Conservation (phyloP, 208 protist species). For the Trypanosomatidae sp. region DNA sequence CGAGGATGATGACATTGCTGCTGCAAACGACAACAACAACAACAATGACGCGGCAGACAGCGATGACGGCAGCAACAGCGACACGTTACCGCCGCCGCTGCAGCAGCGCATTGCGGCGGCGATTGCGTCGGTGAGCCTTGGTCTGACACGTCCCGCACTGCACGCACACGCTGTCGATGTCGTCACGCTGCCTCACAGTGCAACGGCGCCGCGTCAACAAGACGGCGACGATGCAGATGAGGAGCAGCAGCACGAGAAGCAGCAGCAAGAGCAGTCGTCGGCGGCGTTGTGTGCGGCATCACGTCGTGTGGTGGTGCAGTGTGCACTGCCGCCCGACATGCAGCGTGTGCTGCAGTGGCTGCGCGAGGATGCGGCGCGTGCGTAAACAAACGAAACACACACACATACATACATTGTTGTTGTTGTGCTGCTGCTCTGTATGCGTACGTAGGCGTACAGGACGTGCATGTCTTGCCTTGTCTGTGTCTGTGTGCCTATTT, state of each 20-base stretch:
- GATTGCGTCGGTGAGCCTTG: no score
- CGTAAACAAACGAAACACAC: not conserved
- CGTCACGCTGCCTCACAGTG: no score
- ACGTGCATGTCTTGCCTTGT: no score
- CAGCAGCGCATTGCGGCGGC: no score
- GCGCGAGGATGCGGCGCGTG: slow-evolving; percentile 1
- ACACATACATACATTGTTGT: not conserved
- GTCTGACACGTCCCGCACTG: slow-evolving; percentile 5
- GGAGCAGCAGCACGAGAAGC: no score
- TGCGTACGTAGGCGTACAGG: slow-evolving; percentile 1
- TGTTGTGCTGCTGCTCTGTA: not conserved
- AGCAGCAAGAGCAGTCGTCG: no score
- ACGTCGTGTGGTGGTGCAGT: slow-evolving; percentile 28
- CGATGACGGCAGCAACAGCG: not conserved
- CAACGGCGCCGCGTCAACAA: no score
- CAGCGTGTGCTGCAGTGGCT: slow-evolving; percentile 17
- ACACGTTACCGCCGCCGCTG: no score
- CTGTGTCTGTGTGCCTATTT: no score
- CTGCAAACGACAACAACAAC: not conserved
- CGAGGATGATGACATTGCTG: no score
- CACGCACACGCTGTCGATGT: slow-evolving; percentile 20
- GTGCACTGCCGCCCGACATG: slow-evolving; percentile 37
- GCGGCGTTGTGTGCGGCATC: not conserved
- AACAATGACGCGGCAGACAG: not conserved
- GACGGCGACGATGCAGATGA: no score